Percentiles rank a stretch among this genome's conserved stretches.
These are phyloP conservation scores for Stemphylium lycopersici DNA, from an alignment of 2,329 filamentous ascomycete species.

Conservation along the genomic window DNA sequence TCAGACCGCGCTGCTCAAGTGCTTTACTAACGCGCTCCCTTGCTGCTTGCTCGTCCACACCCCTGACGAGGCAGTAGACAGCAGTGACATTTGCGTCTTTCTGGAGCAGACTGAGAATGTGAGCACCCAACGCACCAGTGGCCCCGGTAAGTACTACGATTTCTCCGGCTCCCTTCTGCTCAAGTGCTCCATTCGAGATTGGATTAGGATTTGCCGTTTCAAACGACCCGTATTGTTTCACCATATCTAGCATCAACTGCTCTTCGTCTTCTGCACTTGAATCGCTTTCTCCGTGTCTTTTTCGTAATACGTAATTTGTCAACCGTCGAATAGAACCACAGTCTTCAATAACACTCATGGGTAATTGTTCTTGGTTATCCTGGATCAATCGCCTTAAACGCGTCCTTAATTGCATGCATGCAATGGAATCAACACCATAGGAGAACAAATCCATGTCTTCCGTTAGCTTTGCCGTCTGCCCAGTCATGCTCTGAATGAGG, in stretches of 20 bases:
- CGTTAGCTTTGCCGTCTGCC: conserved; percentile 27
- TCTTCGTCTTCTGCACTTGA: conserved; percentile 45
- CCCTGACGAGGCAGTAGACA: conserved; percentile 65
- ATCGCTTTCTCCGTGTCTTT: conserved; percentile 47
- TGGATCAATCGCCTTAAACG: conserved; percentile 47
- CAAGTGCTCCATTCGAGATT: conserved; percentile 4
- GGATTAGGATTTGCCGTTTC: conserved; percentile 11
- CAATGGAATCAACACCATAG: conserved; percentile 66
- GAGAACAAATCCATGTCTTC: conserved; percentile 61
- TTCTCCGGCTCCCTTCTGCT: conserved; percentile 8
- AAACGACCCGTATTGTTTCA: conserved; percentile 57
- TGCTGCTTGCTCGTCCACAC: conserved; percentile 41
- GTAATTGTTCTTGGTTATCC: conserved; percentile 48
- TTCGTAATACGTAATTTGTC: conserved; percentile 47
- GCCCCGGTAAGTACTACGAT: conserved; percentile 55
- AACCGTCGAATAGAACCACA: conserved; percentile 59
- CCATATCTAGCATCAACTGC: conserved; percentile 54
- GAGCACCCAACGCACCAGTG: conserved; percentile 59
- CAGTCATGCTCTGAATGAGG: conserved; percentile 31
- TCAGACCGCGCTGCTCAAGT: conserved; percentile 39
- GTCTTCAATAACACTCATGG: conserved; percentile 66
- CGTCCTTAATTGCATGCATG: conserved; percentile 59
- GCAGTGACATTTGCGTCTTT: conserved; percentile 47
- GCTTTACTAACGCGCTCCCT: conserved; percentile 43
- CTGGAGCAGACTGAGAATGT: conserved; percentile 57